Base-by-base conservation (phyloP, 2,329 filamentous ascomycete genomes). In the Volutella citrinella region DNA sequence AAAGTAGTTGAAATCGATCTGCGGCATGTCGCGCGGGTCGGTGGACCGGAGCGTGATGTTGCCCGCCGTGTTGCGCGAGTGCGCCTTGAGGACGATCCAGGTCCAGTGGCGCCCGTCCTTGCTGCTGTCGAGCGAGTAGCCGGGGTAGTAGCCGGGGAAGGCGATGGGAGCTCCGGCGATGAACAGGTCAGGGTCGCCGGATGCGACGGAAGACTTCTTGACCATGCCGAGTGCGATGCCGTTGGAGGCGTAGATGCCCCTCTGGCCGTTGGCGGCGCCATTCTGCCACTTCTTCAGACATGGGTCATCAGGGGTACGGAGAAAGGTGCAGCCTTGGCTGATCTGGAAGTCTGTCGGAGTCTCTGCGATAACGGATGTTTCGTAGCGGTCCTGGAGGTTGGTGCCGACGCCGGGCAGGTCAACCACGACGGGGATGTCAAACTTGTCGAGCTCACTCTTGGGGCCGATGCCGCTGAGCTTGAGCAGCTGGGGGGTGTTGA, bases 11-110 rank as follows among this genome's bases (percentile, higher is more conserved):
- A 80, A 80, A 52, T 72, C 68, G 51, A 82, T 81, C 20, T 72
- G 58, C 0, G 82, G 82, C n/a, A 72, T 70, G 32, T 84, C 81
- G 2, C 71, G 70, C 0, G 81, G 80, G 49, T 84, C 70, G 0
- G 72, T 63, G 0, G 78, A 82, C 13, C 64, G 66, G 3, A 87
- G 66, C 3, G 63, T 73, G 11, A 87, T 80, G 1, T 69, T 78
- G n/a, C 83, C 82, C 8, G 69, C 68, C 31, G 70, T 66, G 25
- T 85, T 85, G 7, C 63, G 59, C 18, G 60, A 63, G 29, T 68
- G 66, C 0, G 71, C 69, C 55, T 81, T 80, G 28, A 80, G 65
- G 4, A 69, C 66, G 8, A 59, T 52, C 56, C 56, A 64, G 3
- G 58, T 56, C 59, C 57, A 63, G 46, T 69, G 63, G 21, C 64